Conservation (phyloP, 345 rosid species). For the Excoecaria cochinchinensis region DNA sequence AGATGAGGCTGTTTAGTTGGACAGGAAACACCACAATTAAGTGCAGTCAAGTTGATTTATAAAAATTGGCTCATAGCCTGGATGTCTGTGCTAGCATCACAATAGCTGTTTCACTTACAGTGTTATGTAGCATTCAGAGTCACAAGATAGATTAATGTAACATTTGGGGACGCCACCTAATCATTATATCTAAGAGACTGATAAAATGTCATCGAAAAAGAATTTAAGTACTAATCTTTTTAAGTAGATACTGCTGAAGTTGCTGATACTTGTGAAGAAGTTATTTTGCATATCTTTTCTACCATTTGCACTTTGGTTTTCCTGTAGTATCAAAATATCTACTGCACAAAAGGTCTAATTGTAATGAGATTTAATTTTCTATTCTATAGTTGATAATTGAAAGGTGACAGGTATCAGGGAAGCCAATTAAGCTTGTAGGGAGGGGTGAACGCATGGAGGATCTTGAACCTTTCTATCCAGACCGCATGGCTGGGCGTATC, state of each 20-base stretch:
- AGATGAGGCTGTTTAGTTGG: neutral
- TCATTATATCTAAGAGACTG: neutral
- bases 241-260: neutral
- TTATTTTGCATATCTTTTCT: too few relatives aligned
- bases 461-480: conserved; percentile 97
- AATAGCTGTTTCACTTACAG: neutral
- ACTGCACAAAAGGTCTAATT: too few relatives aligned
- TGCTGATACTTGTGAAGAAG: conserved; percentile 9
- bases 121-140: neutral
- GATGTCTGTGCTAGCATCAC: too few relatives aligned
- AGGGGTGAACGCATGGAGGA: conserved; percentile 98
- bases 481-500: conserved; percentile 97
- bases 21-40: neutral
- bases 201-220: neutral
- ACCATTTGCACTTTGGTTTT: neutral
- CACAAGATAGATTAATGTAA: neutral
- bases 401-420: conserved; percentile 75
- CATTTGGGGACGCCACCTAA: neutral
- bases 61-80: neutral
- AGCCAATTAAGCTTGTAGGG: conserved; percentile 96
- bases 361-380: too few relatives aligned
- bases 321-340: neutral
- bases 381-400: too few relatives aligned
- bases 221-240: neutral
- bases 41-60: neutral